Conservation (phyloP, 1,284 basidiomycete species). For the Marasmius tenuissimus region DNA sequence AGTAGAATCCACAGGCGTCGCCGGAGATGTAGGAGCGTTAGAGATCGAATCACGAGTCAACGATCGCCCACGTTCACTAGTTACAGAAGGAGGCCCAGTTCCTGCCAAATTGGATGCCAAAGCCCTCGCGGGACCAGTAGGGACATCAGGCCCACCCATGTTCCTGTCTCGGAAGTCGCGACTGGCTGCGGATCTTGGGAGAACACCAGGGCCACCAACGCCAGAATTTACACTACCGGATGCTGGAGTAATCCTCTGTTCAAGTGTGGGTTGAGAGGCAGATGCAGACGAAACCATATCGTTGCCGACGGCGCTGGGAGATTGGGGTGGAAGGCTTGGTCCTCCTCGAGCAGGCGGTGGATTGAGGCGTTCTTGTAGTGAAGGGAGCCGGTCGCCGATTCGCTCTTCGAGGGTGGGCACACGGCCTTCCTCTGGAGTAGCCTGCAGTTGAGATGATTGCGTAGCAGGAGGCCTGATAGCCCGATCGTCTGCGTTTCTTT, state of each 20-base stretch:
- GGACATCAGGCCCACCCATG: constrained; percentile 24
- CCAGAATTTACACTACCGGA: constrained; percentile 88
- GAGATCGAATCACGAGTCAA: background rate
- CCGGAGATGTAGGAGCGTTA: background rate
- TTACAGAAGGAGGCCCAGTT: background rate
- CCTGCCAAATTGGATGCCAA: background rate
- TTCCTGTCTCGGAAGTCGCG: constrained; percentile 24
- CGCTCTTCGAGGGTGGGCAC: constrained; percentile 34
- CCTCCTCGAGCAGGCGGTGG: constrained; percentile 21
- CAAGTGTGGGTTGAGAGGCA: constrained; percentile 29
- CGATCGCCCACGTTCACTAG: constrained; percentile 1
- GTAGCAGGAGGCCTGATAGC: constrained; percentile 19
- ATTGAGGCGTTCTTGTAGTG: constrained; percentile 34
- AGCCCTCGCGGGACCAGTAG: background rate
- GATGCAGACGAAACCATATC: background rate
- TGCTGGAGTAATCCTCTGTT: constrained; percentile 50
- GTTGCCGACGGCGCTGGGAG: constrained; percentile 2
- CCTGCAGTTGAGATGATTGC: constrained; percentile 15
- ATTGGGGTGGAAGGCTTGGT: constrained; percentile 19
- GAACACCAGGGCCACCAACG: constrained; percentile 97
- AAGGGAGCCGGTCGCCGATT: constrained; percentile 27
- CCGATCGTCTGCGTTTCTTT: constrained; percentile 25
- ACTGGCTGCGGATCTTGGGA: constrained; percentile 90
- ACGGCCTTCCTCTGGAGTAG: constrained; percentile 10
- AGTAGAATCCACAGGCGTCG: background rate